Conservation (phyloP, 2,329 filamentous ascomycete species). For the Mariannaea sp. region DNA sequence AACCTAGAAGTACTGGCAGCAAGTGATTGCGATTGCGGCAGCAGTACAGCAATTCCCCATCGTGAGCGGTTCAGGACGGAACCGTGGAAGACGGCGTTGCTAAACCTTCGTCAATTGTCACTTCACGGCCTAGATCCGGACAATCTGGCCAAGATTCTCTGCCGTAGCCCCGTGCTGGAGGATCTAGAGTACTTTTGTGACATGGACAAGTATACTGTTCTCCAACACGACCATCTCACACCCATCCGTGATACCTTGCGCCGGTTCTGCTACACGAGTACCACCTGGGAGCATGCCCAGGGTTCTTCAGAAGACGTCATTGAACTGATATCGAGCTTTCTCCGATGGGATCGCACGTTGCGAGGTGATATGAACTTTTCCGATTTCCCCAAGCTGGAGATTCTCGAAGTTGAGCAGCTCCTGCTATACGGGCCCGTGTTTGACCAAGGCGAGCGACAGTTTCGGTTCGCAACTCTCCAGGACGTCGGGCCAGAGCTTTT, state of each 20-base stretch:
- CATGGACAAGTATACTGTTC: conserved; percentile 37
- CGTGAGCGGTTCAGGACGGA: conserved; percentile 35
- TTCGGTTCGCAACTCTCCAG: conserved; percentile 25
- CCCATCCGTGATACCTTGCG: conserved; percentile 28
- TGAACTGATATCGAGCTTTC: conserved; percentile 31
- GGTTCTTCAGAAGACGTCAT: conserved; percentile 34
- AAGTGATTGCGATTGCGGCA: conserved; percentile 35
- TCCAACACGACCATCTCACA: conserved; percentile 31
- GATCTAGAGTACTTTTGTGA: conserved; percentile 38
- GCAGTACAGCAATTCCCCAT: conserved; percentile 33
- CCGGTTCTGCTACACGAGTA: conserved; percentile 35
- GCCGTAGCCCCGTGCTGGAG: conserved; percentile 32
- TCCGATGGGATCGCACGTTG: conserved; percentile 34
- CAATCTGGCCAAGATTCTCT: conserved; percentile 34
- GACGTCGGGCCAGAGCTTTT: conserved; percentile 32
- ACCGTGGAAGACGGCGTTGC: conserved; percentile 33
- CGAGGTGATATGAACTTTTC: conserved; percentile 33
- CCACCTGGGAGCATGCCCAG: conserved; percentile 33
- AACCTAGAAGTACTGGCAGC: conserved; percentile 35
- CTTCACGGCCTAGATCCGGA: conserved; percentile 36
- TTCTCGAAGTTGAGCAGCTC: conserved; percentile 36
- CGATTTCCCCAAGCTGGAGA: conserved; percentile 36
- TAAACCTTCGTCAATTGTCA: conserved; percentile 33
- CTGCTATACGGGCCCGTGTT: conserved; percentile 37
- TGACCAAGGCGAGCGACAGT: conserved; percentile 27